Percentiles rank a stretch among this genome's conserved stretches.
Evolutionary conservation across 2,329 filamentous ascomycete species (phyloP).

Genomic region (Aureobasidium sp.): DNA sequence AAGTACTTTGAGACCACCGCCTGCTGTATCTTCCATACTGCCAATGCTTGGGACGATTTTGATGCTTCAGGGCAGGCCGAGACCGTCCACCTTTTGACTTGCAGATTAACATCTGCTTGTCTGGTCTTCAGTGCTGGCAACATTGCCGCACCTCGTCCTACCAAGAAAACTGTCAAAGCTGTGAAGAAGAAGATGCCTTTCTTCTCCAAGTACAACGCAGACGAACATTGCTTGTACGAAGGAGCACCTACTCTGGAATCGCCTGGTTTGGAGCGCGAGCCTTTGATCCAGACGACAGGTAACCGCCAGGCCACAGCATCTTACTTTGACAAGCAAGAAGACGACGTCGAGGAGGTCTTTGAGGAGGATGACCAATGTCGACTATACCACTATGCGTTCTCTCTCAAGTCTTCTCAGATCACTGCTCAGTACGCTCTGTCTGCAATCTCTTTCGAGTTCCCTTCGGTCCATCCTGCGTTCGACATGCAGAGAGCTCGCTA

Average conservation of each 20-base stretch:
- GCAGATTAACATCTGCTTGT: constrained; percentile 56
- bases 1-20: constrained; percentile 60
- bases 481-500: constrained; percentile 52
- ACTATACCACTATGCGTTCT: constrained; percentile 60
- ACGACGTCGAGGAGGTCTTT: background rate
- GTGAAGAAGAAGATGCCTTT: constrained; percentile 34
- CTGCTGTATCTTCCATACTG: constrained; percentile 64
- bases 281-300: background rate
- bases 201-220: constrained; percentile 37
- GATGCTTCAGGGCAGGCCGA: constrained; percentile 24
- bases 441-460: constrained; percentile 60
- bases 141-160: constrained; percentile 44
- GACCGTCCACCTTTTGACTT: constrained; percentile 55
- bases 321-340: constrained; percentile 4
- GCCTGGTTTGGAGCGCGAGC: constrained; percentile 4
- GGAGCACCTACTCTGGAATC: constrained; percentile 21
- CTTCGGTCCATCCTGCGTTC: constrained; percentile 45
- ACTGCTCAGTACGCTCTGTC: constrained; percentile 56
- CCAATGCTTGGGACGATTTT: constrained; percentile 57
- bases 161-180: constrained; percentile 17
- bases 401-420: constrained; percentile 37
- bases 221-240: constrained; percentile 23
- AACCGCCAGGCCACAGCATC: background rate
- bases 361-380: constrained; percentile 57
- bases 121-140: constrained; percentile 58